Conservation (phyloP, 1,284 basidiomycete genomes). For the Puccinia novopanici region DNA sequence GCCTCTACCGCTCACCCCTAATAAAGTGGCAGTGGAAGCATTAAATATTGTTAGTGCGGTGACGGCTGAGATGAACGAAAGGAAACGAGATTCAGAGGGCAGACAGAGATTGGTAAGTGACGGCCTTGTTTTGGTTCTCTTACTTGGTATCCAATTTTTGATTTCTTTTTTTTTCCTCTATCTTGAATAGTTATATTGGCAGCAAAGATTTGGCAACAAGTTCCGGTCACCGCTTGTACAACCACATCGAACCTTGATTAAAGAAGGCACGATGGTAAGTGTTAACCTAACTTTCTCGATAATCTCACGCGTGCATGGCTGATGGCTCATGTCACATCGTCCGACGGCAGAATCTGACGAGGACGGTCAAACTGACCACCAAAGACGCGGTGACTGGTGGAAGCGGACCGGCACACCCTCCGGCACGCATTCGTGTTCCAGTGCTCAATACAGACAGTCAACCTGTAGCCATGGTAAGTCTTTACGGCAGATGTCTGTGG, state of each 20-base stretch:
- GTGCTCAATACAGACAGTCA: conserved; percentile 44
- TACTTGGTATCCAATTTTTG: not conserved
- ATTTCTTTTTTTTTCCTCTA: not conserved
- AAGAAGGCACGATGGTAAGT: conserved; percentile 55
- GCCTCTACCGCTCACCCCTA: conserved; percentile 40
- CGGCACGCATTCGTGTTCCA: conserved; percentile 27
- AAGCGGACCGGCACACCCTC: conserved; percentile 3
- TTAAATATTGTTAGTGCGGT: conserved; percentile 79
- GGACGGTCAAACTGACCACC: conserved; percentile 37
- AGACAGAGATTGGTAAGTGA: conserved; percentile 72
- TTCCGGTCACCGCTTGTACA: conserved; percentile 96
- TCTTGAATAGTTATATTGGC: conserved; percentile 64
- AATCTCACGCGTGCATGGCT: not conserved
- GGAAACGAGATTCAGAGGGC: conserved; percentile 88
- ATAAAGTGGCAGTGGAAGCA: conserved; percentile 73
- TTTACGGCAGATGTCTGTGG: no score
- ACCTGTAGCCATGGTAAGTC: conserved; percentile 37
- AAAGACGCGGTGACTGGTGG: conserved; percentile 24
- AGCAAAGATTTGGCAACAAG: conserved; percentile 80
- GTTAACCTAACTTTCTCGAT: not conserved
- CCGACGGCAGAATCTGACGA: conserved; percentile 24
- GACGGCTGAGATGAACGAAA: conserved; percentile 93
- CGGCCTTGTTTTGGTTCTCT: not conserved
- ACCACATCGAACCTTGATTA: conserved; percentile 76
- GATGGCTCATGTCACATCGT: not conserved